phyloP scores from a whole-genome alignment of 192 early-diverging fungal genomes.

The Allomyces macrogynus region DNA sequence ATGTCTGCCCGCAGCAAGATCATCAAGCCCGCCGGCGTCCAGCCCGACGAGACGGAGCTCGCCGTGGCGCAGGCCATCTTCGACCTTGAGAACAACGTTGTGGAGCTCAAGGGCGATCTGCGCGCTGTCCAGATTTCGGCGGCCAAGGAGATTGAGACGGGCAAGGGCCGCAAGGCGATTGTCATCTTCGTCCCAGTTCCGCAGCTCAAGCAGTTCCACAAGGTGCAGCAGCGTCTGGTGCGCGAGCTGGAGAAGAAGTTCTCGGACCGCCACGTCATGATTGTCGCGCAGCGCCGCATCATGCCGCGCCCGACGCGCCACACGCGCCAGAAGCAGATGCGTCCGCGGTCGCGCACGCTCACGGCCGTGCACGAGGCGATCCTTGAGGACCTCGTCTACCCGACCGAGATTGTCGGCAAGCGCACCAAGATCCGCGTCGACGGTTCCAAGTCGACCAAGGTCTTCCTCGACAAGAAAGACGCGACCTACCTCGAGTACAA shows the following conservation, averaged over 20 bases:
- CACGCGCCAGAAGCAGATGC: slow-evolving; percentile 72
- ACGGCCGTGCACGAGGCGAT: slow-evolving; percentile 91
- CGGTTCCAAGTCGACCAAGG: slow-evolving; percentile 84
- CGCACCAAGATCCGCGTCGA: slow-evolving; percentile 90
- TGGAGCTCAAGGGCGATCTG: slow-evolving; percentile 93
- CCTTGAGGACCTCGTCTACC: slow-evolving; percentile 94
- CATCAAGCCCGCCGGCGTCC: slow-evolving; percentile 28
- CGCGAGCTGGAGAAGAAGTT: slow-evolving; percentile 99
- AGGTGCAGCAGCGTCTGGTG: slow-evolving; percentile 84
- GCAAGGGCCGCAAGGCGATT: slow-evolving; percentile 88
- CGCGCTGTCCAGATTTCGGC: slow-evolving; percentile 79
- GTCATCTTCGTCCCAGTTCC: slow-evolving; percentile 95
- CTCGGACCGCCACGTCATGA: slow-evolving; percentile 94
- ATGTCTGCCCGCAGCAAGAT: slow-evolving; percentile 38
- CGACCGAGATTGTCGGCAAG: slow-evolving; percentile 98
- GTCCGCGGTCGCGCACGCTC: slow-evolving; percentile 90
- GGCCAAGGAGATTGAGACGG: slow-evolving; percentile 91
- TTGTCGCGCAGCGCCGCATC: slow-evolving; percentile 87
- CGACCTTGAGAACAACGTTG: slow-evolving; percentile 86
- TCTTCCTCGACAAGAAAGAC: slow-evolving; percentile 96
- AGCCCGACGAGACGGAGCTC: slow-evolving; percentile 71
- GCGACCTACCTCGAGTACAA: slow-evolving; percentile 94
- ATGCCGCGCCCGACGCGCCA: slow-evolving; percentile 78
- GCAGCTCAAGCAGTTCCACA: slow-evolving; percentile 81
- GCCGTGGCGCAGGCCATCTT: slow-evolving; percentile 86